A percentile compares a stretch with the other conserved stretches of the same genome.
These are phyloP conservation scores for Elaeagnus macrophylla DNA, from an alignment of 306 rosid genomes.

Conservation along the genomic window DNA sequence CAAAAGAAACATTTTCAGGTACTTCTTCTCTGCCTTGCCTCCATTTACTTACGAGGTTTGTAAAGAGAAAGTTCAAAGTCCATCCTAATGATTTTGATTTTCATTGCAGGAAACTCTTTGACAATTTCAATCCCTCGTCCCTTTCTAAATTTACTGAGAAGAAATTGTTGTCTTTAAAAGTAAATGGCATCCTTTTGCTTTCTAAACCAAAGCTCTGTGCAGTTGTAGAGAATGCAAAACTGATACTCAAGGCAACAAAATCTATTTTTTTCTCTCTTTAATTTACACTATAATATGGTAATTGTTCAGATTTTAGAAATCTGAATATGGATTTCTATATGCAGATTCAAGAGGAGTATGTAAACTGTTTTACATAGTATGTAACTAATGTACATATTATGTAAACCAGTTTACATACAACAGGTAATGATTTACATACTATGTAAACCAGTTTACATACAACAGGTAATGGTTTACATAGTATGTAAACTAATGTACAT, in stretches of 20 bases:
- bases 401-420: no score
- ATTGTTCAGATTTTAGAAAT: background rate
- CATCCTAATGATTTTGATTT: constrained; percentile 14
- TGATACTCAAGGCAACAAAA: constrained; percentile 54
- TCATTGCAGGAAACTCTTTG: constrained; percentile 54
- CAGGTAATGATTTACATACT: no score
- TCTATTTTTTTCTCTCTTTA: background rate
- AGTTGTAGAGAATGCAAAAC: constrained; percentile 73
- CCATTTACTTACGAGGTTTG: background rate
- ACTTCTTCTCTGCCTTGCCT: constrained; percentile 7
- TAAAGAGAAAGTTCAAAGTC: background rate
- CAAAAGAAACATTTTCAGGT: constrained; percentile 69
- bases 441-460: no score
- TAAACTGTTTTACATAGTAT: no score
- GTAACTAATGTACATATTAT: no score
- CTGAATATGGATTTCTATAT: background rate
- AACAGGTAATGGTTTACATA: no score
- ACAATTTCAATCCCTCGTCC: constrained; percentile 61
- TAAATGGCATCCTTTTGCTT: constrained; percentile 53
- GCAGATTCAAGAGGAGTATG: constrained; percentile 71
- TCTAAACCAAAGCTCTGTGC: constrained; percentile 90
- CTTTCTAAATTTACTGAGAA: constrained; percentile 59
- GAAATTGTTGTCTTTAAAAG: constrained; percentile 46
- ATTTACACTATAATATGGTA: background rate
- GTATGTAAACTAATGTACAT: no score